Conservation (phyloP, 2,329 filamentous ascomycete species). For the Cercospora berteroae region DNA sequence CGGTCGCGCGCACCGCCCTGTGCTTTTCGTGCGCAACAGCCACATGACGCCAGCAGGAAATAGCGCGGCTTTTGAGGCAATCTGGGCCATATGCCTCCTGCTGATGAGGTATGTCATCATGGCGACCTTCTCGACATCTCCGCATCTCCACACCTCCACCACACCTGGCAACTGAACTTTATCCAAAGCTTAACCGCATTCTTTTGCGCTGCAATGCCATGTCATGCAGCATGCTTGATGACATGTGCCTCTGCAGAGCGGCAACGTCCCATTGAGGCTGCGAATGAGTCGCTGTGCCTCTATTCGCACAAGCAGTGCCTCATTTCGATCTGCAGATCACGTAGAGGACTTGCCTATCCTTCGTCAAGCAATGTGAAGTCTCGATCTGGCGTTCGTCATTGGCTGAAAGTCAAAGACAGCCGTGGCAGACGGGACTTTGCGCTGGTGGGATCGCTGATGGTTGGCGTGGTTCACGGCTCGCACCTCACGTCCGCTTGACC, state of each 20-base stretch:
- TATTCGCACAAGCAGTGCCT: background rate
- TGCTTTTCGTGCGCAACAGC: background rate
- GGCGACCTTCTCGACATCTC: constrained; percentile 8
- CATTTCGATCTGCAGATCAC: background rate
- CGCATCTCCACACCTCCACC: constrained; percentile 2
- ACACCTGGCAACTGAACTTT: background rate
- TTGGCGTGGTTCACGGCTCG: background rate
- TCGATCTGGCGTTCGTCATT: constrained; percentile 2
- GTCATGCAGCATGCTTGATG: constrained; percentile 1
- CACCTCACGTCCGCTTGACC: constrained; percentile 1
- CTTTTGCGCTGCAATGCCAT: background rate
- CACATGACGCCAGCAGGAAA: background rate
- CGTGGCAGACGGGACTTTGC: constrained; percentile 8
- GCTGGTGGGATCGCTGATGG: constrained; percentile 1
- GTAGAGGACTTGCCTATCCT: background rate
- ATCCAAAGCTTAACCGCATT: constrained; percentile 11
- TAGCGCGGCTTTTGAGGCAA: background rate
- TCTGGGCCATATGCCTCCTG: background rate
- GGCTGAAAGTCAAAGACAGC: background rate
- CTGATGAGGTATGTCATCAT: background rate
- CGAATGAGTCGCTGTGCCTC: background rate
- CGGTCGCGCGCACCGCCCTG: background rate
- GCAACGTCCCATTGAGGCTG: background rate
- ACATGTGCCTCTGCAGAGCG: background rate
- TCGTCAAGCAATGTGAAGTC: constrained; percentile 2